These are phyloP conservation scores for Pseudogymnoascus sp. DNA, from an alignment of 2,329 filamentous ascomycete genomes.

Conservation along the genomic window DNA sequence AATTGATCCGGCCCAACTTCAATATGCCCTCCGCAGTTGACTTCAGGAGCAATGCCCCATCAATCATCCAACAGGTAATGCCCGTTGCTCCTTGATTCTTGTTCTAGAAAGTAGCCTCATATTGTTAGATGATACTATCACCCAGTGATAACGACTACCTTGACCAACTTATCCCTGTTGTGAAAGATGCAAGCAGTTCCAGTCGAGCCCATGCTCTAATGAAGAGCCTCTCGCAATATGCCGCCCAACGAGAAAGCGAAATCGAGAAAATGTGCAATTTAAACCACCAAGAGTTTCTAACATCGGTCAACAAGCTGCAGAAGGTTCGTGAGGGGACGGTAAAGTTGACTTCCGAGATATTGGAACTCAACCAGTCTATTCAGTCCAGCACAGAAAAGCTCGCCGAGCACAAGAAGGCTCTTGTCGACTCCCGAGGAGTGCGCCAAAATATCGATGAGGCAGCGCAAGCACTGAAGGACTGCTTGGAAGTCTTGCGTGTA, in stretches of 20 bases:
- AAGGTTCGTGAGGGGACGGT: constrained; percentile 87
- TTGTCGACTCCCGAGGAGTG: constrained; percentile 87
- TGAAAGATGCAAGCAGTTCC: constrained; percentile 79
- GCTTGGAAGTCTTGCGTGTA: constrained; percentile 81
- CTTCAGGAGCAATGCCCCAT: constrained; percentile 11
- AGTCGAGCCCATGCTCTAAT: constrained; percentile 67
- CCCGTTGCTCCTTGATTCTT: not conserved
- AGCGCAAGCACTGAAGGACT: constrained; percentile 79
- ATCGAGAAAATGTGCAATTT: constrained; percentile 93
- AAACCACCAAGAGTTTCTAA: constrained; percentile 94
- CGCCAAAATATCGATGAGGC: constrained; percentile 95
- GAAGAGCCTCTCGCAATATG: constrained; percentile 72
- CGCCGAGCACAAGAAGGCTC: constrained; percentile 85
- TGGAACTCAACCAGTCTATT: constrained; percentile 89
- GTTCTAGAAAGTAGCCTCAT: not conserved
- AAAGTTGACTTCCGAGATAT: constrained; percentile 78
- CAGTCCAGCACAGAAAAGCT: constrained; percentile 91
- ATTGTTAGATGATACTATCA: constrained; percentile 75
- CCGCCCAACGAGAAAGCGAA: constrained; percentile 77
- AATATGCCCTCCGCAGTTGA: constrained; percentile 16
- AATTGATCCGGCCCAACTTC: not conserved
- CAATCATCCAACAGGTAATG: constrained; percentile 23
- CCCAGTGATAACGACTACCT: constrained; percentile 90
- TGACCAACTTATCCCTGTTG: constrained; percentile 87
- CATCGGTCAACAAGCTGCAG: constrained; percentile 89